Percentiles rank a stretch among this genome's conserved stretches.
phyloP scores from a whole-genome alignment of 108 stramenopile genomes.

The Parietichytrium sp. region DNA sequence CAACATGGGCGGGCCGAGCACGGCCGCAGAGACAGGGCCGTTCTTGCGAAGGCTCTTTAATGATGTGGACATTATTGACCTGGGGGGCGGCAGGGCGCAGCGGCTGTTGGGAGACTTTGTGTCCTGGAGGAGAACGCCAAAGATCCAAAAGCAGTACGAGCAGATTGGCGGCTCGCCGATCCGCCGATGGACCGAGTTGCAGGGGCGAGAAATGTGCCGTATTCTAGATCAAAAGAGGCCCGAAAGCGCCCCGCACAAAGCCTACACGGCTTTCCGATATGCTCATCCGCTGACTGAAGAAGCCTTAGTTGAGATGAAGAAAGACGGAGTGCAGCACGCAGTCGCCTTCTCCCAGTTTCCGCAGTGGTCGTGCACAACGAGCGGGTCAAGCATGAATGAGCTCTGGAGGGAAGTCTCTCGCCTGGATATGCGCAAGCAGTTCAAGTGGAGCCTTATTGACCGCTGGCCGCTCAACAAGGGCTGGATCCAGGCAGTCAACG shows the following conservation, averaged over 20 bases:
- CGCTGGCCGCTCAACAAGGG: constrained; percentile 39
- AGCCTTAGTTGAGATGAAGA: constrained; percentile 54
- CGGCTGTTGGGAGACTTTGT: constrained; percentile 2
- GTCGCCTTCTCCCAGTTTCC: constrained; percentile 45
- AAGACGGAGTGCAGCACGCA: constrained; percentile 52
- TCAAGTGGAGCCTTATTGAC: constrained; percentile 42
- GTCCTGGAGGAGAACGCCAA: constrained; percentile 19
- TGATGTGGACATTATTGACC: constrained; percentile 37
- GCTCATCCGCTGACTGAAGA: constrained; percentile 65
- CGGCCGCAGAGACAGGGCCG: constrained; percentile 33
- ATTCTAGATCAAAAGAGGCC: constrained; percentile 32
- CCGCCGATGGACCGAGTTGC: constrained; percentile 36
- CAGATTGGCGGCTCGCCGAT: constrained; percentile 45
- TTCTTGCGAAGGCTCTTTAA: constrained; percentile 37
- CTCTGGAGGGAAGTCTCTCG: constrained; percentile 36
- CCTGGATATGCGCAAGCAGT: neutral
- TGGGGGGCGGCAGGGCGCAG: constrained; percentile 30
- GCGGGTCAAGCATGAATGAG: constrained; percentile 37
- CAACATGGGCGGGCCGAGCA: constrained; percentile 45
- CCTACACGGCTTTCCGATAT: constrained; percentile 68
- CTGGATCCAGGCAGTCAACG: constrained; percentile 16
- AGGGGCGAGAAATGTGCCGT: constrained; percentile 27
- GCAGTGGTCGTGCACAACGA: constrained; percentile 41
- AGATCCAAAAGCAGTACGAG: constrained; percentile 39
- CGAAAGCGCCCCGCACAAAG: constrained; percentile 49